Conservation (phyloP, 345 rosid genomes). For the Raphanus sativus region DNA sequence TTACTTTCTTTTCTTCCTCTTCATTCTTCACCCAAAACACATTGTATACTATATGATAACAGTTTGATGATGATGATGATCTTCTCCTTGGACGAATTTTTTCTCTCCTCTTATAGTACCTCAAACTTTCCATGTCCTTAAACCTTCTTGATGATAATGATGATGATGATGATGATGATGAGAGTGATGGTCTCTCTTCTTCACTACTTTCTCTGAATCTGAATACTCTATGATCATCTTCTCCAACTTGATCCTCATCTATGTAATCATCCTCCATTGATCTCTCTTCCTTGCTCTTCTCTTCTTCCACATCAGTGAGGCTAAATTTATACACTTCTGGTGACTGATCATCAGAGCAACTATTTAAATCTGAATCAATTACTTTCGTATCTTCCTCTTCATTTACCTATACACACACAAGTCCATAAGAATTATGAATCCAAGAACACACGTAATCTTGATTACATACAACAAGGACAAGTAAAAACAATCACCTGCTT, state of each 20-base stretch:
- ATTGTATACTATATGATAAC: slow-evolving; percentile 36
- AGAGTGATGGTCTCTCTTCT: slow-evolving; percentile 23
- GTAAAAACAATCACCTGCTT: slow-evolving; percentile 12
- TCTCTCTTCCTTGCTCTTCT: slow-evolving; percentile 19
- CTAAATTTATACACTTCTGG: slow-evolving; percentile 23
- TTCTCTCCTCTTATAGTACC: slow-evolving; percentile 12
- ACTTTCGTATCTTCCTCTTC: slow-evolving; percentile 32
- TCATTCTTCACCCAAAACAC: slow-evolving; percentile 33
- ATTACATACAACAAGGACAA: background rate
- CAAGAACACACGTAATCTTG: background rate
- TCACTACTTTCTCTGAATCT: slow-evolving; percentile 34
- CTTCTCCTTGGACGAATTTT: slow-evolving; percentile 12
- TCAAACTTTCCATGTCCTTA: slow-evolving; percentile 15
- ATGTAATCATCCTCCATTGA: slow-evolving; percentile 26
- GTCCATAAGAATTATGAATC: background rate
- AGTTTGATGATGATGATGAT: slow-evolving; percentile 15
- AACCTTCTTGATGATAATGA: slow-evolving; percentile 7
- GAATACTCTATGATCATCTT: slow-evolving; percentile 28
- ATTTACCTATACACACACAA: slow-evolving; percentile 20
- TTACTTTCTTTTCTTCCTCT: slow-evolving; percentile 17
- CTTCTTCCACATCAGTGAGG: slow-evolving; percentile 24
- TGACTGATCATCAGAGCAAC: slow-evolving; percentile 2
- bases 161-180: background rate
- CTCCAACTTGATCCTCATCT: slow-evolving; percentile 25
- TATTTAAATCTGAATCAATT: background rate